Evolutionary conservation across 164 flowering plant genomes (phyloP).

Genomic region (Paratinospora sagittata): DNA sequence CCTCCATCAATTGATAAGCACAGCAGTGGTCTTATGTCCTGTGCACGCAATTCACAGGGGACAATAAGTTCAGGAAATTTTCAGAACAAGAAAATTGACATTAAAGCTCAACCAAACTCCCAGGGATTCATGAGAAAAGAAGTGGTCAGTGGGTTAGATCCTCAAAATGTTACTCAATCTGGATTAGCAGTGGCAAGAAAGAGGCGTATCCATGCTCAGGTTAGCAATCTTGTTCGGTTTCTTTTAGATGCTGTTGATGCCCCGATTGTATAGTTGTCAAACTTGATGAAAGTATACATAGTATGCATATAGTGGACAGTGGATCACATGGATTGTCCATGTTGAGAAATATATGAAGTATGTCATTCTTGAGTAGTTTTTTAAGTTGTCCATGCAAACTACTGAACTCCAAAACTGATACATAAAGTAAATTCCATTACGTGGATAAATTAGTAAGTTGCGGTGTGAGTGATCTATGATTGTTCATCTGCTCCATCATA

Average conservation of each 20-base stretch:
- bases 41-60: slow-evolving; percentile 41
- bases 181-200: slow-evolving; percentile 61
- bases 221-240: slow-evolving; percentile 20
- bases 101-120: slow-evolving; percentile 43
- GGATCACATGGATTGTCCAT: not conserved
- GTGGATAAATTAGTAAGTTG: not conserved
- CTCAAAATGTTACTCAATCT: slow-evolving; percentile 51
- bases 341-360: not conserved
- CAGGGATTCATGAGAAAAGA: slow-evolving; percentile 49
- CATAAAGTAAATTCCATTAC: not conserved
- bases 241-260: not conserved
- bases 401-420: not conserved
- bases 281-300: not conserved
- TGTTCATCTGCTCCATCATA: not conserved
- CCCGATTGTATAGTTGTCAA: not conserved
- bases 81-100: slow-evolving; percentile 43
- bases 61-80: slow-evolving; percentile 37
- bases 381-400: not conserved
- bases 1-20: slow-evolving; percentile 48
- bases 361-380: not conserved
- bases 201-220: slow-evolving; percentile 77
- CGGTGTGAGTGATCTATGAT: not conserved
- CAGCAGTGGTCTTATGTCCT: slow-evolving; percentile 36
- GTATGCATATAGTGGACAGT: not conserved
- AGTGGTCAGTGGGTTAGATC: slow-evolving; percentile 54